Conservation (phyloP, 176 grass and related monocot species). For the Saccharum spontaneum region DNA sequence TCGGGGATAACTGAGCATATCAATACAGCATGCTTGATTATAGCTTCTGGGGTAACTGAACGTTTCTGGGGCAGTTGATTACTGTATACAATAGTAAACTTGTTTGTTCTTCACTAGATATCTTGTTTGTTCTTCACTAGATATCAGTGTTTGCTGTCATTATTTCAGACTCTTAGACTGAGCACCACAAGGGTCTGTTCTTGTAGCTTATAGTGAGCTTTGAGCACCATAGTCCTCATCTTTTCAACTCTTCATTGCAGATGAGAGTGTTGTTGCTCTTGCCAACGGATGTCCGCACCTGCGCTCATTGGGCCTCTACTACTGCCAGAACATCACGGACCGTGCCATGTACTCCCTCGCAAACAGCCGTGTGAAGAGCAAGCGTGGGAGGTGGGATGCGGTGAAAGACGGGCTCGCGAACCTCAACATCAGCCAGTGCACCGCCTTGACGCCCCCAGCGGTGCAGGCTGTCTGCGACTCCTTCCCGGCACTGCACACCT, state of each 20-base stretch:
- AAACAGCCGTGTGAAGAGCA: slow-evolving; percentile 66
- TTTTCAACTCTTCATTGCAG: slow-evolving; percentile 26
- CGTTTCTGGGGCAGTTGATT: not conserved
- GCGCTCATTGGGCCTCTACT: slow-evolving; percentile 70
- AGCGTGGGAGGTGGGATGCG: slow-evolving; percentile 31
- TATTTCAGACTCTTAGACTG: not conserved
- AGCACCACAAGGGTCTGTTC: not conserved
- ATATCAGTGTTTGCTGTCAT: not conserved
- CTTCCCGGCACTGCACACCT: slow-evolving; percentile 77
- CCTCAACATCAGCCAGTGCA: slow-evolving; percentile 93
- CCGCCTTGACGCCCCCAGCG: slow-evolving; percentile 69
- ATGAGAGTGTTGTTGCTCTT: slow-evolving; percentile 81
- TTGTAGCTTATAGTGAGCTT: not conserved
- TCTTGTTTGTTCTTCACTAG: not conserved
- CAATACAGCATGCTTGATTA: not conserved
- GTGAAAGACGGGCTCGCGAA: slow-evolving; percentile 54
- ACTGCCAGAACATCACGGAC: slow-evolving; percentile 88
- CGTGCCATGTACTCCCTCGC: slow-evolving; percentile 87
- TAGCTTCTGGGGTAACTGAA: not conserved
- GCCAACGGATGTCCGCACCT: slow-evolving; percentile 62
- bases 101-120: not conserved
- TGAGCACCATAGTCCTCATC: not conserved
- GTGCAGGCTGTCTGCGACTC: slow-evolving; percentile 81
- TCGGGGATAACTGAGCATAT: not conserved
- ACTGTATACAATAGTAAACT: not conserved